Conservation (phyloP, 1,139 yeast genomes). For the Pichia sp. region DNA sequence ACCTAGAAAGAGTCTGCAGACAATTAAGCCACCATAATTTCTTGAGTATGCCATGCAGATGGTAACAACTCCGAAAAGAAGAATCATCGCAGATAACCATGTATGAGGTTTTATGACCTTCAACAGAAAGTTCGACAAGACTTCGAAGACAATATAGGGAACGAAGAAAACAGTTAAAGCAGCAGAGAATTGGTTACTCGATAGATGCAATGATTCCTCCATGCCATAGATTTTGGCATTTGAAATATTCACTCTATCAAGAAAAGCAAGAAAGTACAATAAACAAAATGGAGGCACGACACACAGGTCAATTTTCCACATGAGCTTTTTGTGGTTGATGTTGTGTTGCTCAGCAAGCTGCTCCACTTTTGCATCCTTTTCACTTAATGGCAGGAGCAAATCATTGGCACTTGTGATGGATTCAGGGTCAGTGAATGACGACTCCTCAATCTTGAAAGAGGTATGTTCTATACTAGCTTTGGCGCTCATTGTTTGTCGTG, state of each 20-base stretch:
- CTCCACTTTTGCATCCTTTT: constrained; percentile 26
- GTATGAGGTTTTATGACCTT: constrained; percentile 57
- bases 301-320: constrained; percentile 57
- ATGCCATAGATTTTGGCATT: constrained; percentile 69
- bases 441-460: neutral
- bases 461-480: constrained; percentile 5
- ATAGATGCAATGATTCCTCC: constrained; percentile 41
- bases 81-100: constrained; percentile 52
- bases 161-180: constrained; percentile 66
- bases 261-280: constrained; percentile 58
- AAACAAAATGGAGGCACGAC: constrained; percentile 68
- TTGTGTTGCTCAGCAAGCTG: constrained; percentile 36
- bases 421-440: constrained; percentile 2
- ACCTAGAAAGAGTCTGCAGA: constrained; percentile 59
- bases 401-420: constrained; percentile 2
- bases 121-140: constrained; percentile 56
- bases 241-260: constrained; percentile 69
- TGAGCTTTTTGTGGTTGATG: constrained; percentile 41
- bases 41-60: constrained; percentile 61
- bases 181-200: constrained; percentile 54
- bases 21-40: constrained; percentile 50
- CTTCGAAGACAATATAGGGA: constrained; percentile 62
- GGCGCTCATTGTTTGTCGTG: constrained; percentile 3
- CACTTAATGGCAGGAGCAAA: constrained; percentile 15
- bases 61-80: constrained; percentile 55